A percentile compares a stretch with the other conserved stretches of the same genome.
These are phyloP conservation scores for Monosporozyma aquatica DNA, from an alignment of 805 yeast genomes.

Conservation along the genomic window DNA sequence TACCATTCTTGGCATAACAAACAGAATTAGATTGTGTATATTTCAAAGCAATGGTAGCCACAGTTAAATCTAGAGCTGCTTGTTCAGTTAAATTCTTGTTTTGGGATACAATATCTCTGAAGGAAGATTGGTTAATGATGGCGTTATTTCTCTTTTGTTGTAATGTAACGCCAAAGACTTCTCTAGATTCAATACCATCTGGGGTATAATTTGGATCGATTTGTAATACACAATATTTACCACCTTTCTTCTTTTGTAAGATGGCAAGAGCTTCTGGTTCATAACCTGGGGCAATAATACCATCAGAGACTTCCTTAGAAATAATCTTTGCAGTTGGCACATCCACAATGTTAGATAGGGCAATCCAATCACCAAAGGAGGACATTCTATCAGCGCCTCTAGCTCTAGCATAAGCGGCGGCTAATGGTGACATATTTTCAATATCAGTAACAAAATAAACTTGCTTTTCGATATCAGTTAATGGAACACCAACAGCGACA, in stretches of 20 bases:
- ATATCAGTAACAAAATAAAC: slow-evolving; percentile 90
- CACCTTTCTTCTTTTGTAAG: slow-evolving; percentile 85
- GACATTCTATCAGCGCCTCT: slow-evolving; percentile 99
- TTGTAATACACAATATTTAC: slow-evolving; percentile 91
- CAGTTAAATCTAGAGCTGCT: slow-evolving; percentile 86
- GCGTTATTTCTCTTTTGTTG: slow-evolving; percentile 98
- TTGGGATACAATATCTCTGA: slow-evolving; percentile 81
- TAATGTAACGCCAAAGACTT: slow-evolving; percentile 88
- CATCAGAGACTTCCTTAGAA: slow-evolving; percentile 94
- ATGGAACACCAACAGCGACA: slow-evolving; percentile 92
- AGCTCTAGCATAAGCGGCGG: slow-evolving; percentile 96
- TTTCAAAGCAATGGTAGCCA: slow-evolving; percentile 93
- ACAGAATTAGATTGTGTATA: slow-evolving; percentile 99
- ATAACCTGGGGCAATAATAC: slow-evolving; percentile 96
- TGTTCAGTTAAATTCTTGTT: slow-evolving; percentile 84
- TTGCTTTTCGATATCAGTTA: slow-evolving; percentile 83
- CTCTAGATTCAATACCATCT: slow-evolving; percentile 72
- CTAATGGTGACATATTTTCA: slow-evolving; percentile 90
- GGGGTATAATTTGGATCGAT: slow-evolving; percentile 91
- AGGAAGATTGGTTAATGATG: slow-evolving; percentile 77
- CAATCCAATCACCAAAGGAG: slow-evolving; percentile 96
- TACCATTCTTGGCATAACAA: slow-evolving; percentile 96
- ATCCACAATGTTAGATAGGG: slow-evolving; percentile 91
- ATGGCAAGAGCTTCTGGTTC: slow-evolving; percentile 85
- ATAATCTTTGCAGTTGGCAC: slow-evolving; percentile 93